Base-by-base conservation (phyloP, 495 filamentous ascomycete species). In the Xanthoparmelia taractica region DNA sequence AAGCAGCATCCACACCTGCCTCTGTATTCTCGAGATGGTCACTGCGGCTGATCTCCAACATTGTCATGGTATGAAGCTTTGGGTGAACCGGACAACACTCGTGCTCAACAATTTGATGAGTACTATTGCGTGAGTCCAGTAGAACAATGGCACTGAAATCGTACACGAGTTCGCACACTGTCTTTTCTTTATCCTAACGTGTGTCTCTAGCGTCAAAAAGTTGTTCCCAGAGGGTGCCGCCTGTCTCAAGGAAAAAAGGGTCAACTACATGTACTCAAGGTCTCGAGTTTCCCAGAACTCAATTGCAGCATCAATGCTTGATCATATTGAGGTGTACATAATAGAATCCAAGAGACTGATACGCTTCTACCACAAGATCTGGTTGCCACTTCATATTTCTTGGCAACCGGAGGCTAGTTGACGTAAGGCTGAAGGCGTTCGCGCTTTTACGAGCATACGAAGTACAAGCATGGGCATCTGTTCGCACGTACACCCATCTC, bases 401-500 rank as follows among this genome's bases (percentile, higher is more conserved):
- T 50, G 47, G 47, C 47, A n/a, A 1, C 13, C 50, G 15, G 47
- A 52, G 29, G 29, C 50, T 54, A 54, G 50, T 54, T 33, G 50
- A 54, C 50, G 48, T 62, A 62, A 54, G 60, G 60, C 60, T 62
- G 60, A 62, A 61, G 60, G 60, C 60, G 60, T 37, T 61, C 33
- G 50, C 47, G 36, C 23, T 33, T 62, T 50, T 18, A 15, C 29
- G 34, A 11, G 13, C 10, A 36, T 40, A 25, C 37, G 8, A n/a
- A n/a, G n/a, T n/a, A n/a, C n/a, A n/a, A 31, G 50, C 50, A 33
- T 17, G 43, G 37, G 25, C 0, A 62, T 55, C 3, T 61, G 29
- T 8, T 41, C 8, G 15, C 18, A 8, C 7, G 17, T n/a, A 29
- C 38, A 31, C 38, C 11, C 38, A 23, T 37, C n/a, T 43, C 33